Percentiles rank a stretch among this genome's conserved stretches.
phyloP scores from a whole-genome alignment of 2,329 filamentous ascomycete genomes.

The Apiospora koreana region DNA sequence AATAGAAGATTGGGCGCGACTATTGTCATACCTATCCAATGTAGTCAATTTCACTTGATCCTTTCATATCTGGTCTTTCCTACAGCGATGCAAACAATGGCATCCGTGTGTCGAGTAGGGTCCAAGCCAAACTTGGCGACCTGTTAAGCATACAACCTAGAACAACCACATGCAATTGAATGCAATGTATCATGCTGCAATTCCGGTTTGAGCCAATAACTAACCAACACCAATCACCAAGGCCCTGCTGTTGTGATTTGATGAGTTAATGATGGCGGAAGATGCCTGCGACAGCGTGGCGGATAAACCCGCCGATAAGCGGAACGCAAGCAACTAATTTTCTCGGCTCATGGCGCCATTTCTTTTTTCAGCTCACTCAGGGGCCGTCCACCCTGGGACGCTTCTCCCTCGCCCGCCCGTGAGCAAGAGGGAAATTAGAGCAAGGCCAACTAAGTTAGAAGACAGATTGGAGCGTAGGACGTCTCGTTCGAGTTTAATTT shows the following conservation, averaged over 20 bases:
- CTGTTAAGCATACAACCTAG: background rate
- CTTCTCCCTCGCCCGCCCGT: background rate
- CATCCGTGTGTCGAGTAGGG: too few species aligned
- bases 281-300: background rate
- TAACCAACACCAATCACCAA: background rate
- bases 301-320: background rate
- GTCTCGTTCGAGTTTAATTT: background rate
- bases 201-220: background rate
- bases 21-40: too few species aligned
- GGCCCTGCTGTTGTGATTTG: too few species aligned
- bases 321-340: background rate
- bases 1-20: too few species aligned
- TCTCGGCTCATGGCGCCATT: slow-evolving; percentile 2
- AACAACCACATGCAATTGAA: too few species aligned
- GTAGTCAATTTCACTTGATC: too few species aligned
- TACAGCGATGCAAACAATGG: too few species aligned
- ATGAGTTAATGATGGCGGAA: background rate
- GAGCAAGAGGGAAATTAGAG: background rate
- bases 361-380: background rate
- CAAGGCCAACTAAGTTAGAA: background rate
- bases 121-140: too few species aligned
- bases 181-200: too few species aligned
- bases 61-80: too few species aligned
- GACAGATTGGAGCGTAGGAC: background rate
- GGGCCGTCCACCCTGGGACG: background rate